Percentiles rank a stretch among this genome's conserved stretches.
phyloP scores from a whole-genome alignment of 2,329 filamentous ascomycete species.

The Dactylellina haptotyla region DNA sequence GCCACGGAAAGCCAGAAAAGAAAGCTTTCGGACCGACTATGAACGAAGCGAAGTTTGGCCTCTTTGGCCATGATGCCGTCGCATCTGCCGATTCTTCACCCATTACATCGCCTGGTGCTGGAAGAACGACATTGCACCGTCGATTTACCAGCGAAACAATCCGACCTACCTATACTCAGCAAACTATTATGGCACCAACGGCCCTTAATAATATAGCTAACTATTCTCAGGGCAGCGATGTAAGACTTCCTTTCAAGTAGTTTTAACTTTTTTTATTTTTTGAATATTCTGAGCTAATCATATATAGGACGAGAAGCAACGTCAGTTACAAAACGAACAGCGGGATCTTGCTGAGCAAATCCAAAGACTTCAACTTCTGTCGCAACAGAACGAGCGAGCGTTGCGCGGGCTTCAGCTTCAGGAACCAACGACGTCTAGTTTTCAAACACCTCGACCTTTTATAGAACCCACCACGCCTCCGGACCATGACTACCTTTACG shows the following conservation, averaged over 20 bases:
- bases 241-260: constrained; percentile 4
- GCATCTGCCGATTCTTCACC: constrained; percentile 45
- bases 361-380: constrained; percentile 85
- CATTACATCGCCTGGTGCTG: constrained; percentile 44
- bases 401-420: constrained; percentile 51
- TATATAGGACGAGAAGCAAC: constrained; percentile 46
- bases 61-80: constrained; percentile 40
- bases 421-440: constrained; percentile 17
- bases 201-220: constrained; percentile 3
- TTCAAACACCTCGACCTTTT: constrained; percentile 67
- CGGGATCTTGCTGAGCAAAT: constrained; percentile 92
- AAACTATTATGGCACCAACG: constrained; percentile 15
- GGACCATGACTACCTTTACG: constrained; percentile 65
- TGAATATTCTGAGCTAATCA: constrained; percentile 17
- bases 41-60: constrained; percentile 48
- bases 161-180: constrained; percentile 33
- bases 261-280: neutral
- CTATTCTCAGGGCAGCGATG: constrained; percentile 25
- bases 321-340: constrained; percentile 69
- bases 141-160: constrained; percentile 49
- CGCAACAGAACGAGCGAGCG: constrained; percentile 82
- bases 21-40: constrained; percentile 31
- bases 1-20: constrained; percentile 11
- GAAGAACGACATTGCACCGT: constrained; percentile 49
- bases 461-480: constrained; percentile 96